A percentile compares a stretch with the other conserved stretches of the same genome.
These are phyloP conservation scores for Diaporthe ampelina DNA, from an alignment of 2,329 filamentous ascomycete species.

Conservation along the genomic window DNA sequence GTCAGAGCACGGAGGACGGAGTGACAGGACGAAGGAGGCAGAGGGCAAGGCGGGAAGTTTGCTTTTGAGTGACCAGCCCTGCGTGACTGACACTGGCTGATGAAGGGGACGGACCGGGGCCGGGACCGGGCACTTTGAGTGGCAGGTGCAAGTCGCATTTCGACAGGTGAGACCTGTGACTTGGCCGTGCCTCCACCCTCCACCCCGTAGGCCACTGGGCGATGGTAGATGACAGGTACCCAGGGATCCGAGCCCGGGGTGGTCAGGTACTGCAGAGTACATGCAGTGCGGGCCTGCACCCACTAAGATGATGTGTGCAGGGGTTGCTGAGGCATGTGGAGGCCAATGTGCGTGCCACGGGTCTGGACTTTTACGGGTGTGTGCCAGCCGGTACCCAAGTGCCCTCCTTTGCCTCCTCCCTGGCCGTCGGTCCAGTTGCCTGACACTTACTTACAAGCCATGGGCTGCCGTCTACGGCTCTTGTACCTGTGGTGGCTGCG, in stretches of 20 bases:
- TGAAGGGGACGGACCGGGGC: conserved; percentile 16
- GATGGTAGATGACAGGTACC: conserved; percentile 9
- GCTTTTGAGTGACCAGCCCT: conserved; percentile 31
- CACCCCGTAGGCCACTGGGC: background rate
- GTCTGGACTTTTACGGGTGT: too few species aligned
- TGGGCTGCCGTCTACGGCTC: too few species aligned
- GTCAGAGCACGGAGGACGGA: conserved; percentile 2
- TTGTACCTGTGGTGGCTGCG: background rate
- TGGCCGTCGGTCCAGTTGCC: too few species aligned
- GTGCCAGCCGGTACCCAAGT: background rate
- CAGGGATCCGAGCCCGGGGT: conserved; percentile 4
- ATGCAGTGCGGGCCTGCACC: conserved; percentile 22
- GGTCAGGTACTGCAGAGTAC: conserved; percentile 6
- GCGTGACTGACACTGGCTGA: conserved; percentile 27
- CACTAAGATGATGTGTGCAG: conserved; percentile 30
- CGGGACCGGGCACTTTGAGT: conserved; percentile 21
- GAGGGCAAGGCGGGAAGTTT: conserved; percentile 24
- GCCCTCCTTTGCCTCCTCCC: too few species aligned
- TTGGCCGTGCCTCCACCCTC: conserved; percentile 30
- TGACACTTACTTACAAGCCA: too few species aligned
- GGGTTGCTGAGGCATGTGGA: conserved; percentile 20
- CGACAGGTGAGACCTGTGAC: conserved; percentile 31
- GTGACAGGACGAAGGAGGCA: conserved; percentile 1
- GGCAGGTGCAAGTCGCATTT: conserved; percentile 22
- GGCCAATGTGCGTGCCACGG: conserved; percentile 20